Conservation (phyloP, 345 rosid species). For the Lepidium sativum region DNA sequence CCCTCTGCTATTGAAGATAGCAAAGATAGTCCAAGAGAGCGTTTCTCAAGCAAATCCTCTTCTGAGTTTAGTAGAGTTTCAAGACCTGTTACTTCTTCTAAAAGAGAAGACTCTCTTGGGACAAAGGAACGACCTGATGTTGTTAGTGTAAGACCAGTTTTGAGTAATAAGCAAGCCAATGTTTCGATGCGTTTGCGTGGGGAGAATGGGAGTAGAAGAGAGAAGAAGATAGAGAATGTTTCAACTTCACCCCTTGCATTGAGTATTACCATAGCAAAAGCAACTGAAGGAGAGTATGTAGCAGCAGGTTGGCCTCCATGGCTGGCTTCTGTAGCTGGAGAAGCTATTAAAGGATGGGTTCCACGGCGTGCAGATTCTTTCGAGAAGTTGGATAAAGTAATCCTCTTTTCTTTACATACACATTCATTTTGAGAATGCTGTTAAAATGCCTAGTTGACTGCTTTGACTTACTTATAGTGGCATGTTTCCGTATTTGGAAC, state of each 20-base stretch:
- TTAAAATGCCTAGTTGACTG: not conserved
- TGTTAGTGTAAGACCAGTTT: slow-evolving; percentile 49
- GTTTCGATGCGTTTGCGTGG: slow-evolving; percentile 48
- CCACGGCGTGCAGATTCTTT: slow-evolving; percentile 97
- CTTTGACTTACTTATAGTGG: slow-evolving; percentile 9
- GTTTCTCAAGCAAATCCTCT: slow-evolving; percentile 47
- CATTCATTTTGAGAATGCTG: not conserved
- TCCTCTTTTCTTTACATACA: slow-evolving; percentile 17
- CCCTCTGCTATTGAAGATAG: slow-evolving; percentile 84
- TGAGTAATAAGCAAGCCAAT: slow-evolving; percentile 62
- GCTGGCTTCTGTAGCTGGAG: slow-evolving; percentile 95
- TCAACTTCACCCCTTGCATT: slow-evolving; percentile 47
- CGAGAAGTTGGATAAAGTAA: slow-evolving; percentile 92
- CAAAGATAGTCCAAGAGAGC: slow-evolving; percentile 73
- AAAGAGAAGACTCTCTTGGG: slow-evolving; percentile 62
- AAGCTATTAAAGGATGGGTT: slow-evolving; percentile 92
- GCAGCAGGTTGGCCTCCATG: slow-evolving; percentile 99
- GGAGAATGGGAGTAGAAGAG: slow-evolving; percentile 57
- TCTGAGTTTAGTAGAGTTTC: slow-evolving; percentile 53
- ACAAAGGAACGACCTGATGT: slow-evolving; percentile 44
- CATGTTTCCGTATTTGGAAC: slow-evolving; percentile 13
- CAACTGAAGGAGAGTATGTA: slow-evolving; percentile 84
- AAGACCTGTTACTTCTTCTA: slow-evolving; percentile 48
- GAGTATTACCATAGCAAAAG: slow-evolving; percentile 55
- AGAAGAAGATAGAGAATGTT: slow-evolving; percentile 45